These are phyloP conservation scores for Phyllosticta citribraziliensis DNA, from an alignment of 2,329 filamentous ascomycete genomes.

Conservation along the genomic window DNA sequence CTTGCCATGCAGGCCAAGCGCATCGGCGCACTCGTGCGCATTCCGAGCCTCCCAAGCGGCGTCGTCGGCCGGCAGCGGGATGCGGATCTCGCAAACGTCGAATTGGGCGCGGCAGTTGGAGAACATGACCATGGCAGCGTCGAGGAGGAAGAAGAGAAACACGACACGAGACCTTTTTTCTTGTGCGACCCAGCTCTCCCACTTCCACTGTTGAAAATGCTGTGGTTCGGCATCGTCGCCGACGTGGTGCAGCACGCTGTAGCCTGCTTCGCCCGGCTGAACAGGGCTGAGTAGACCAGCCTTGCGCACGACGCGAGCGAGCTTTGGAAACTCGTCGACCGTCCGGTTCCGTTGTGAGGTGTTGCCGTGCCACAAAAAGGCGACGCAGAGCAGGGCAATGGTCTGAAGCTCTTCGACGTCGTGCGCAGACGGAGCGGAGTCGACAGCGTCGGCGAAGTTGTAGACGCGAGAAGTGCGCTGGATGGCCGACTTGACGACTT, in stretches of 20 bases:
- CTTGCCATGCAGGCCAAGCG: conserved; percentile 53
- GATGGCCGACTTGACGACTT: conserved; percentile 50
- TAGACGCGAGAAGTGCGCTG: conserved; percentile 46
- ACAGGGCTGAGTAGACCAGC: conserved; percentile 48
- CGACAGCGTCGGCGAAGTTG: conserved; percentile 24
- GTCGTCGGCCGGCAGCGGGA: conserved; percentile 65
- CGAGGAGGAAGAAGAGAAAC: conserved; percentile 55
- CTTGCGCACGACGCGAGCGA: conserved; percentile 49
- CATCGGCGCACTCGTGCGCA: conserved; percentile 50
- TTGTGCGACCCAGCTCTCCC: conserved; percentile 59
- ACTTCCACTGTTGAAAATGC: conserved; percentile 45
- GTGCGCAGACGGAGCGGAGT: conserved; percentile 27
- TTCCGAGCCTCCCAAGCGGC: conserved; percentile 61
- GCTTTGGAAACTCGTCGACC: conserved; percentile 47
- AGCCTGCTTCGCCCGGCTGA: conserved; percentile 36
- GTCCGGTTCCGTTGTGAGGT: conserved; percentile 54
- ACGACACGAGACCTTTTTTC: conserved; percentile 58
- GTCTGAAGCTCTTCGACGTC: conserved; percentile 59
- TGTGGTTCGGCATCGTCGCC: conserved; percentile 23
- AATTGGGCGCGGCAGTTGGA: conserved; percentile 60
- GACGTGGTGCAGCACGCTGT: conserved; percentile 53
- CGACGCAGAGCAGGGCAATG: conserved; percentile 49
- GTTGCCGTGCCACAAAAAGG: conserved; percentile 63
- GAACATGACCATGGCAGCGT: conserved; percentile 57
- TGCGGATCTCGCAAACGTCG: conserved; percentile 51